These are phyloP conservation scores for Arachnopeziza araneosa DNA, from an alignment of 2,329 filamentous ascomycete genomes.

Conservation along the genomic window DNA sequence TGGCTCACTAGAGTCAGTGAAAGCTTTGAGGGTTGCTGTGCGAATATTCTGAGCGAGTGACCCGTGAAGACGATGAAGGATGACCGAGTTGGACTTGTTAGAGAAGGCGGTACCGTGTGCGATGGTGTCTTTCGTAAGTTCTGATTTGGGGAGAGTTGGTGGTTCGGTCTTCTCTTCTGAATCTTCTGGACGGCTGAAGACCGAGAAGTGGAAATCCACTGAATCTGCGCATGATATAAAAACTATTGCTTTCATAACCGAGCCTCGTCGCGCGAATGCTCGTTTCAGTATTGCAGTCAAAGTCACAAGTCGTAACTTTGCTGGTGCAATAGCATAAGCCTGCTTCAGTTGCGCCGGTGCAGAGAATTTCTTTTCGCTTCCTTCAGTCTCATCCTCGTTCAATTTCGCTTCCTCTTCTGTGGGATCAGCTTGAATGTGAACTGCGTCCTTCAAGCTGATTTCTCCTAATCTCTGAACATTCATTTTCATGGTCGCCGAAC, in stretches of 20 bases:
- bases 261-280: conserved; percentile 80
- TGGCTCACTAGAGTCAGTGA: conserved; percentile 66
- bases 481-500: conserved; percentile 97
- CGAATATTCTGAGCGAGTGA: conserved; percentile 84
- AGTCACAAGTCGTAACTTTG: conserved; percentile 86
- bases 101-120: conserved; percentile 67
- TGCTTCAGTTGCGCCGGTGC: conserved; percentile 94
- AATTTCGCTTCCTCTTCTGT: conserved; percentile 43
- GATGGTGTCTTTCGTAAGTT: conserved; percentile 53
- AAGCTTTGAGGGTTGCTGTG: conserved; percentile 78
- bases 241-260: conserved; percentile 93
- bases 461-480: conserved; percentile 91
- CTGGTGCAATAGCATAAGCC: conserved; percentile 78
- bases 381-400: conserved; percentile 40
- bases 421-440: conserved; percentile 71
- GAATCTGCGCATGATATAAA: conserved; percentile 97
- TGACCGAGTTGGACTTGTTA: conserved; percentile 69
- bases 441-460: conserved; percentile 89
- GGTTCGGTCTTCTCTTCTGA: conserved; percentile 32
- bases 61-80: conserved; percentile 82
- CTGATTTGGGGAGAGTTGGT: conserved; percentile 26
- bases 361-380: conserved; percentile 54
- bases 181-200: conserved; percentile 49
- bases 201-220: conserved; percentile 91
- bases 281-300: conserved; percentile 79